Evolutionary conservation across 2,329 filamentous ascomycete genomes (phyloP), one percentile per base, ranked within the genome.

Genomic region (Pezicula carpinea): DNA sequence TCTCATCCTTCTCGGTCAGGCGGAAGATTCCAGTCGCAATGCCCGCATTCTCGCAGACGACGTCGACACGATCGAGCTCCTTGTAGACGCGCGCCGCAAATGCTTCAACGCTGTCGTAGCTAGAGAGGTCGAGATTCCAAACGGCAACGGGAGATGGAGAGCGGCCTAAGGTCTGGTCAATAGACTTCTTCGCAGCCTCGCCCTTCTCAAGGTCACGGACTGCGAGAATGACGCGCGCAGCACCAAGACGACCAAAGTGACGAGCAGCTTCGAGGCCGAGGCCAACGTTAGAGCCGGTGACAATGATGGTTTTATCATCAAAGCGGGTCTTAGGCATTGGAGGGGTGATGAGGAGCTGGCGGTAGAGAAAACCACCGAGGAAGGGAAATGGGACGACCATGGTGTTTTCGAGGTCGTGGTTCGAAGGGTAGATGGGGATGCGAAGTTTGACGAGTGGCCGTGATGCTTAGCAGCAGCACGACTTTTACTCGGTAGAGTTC

Each of bases 211-310:
- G 26, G 22, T 62, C 59, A 0, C 69, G 66, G 35, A 62, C 61
- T 4, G 65, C 68, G 48, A 72, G 64, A 39, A 69, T 64, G 34
- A 71, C 58, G 23, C 63, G 57, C 1, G 56, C 38, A 6, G 67
- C 68, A 8, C 64, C 63, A 2, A 70, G 61, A 8, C 60, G 61
- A 45, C 66, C 54, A 46, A 68, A 60, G 43, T 69, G 63, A 2
- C 56, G 58, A 11, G 61, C 57, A 0, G 69, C 60, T 41, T 71
- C 69, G 0, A 64, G 54, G 18, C 42, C 47, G 6, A 50, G 32
- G 14, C 47, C 40, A 3, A 39, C 15, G 19, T 42, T 47, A 6
- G 19, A 22, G 23, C 48, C 48, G 0, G 48, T 51, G n/a, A 47
- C 45, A 10, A 47, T 47, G n/a, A 47, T 23, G n/a, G 41, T 47